Conservation (phyloP, 306 rosid species). For the Ceratonia siliqua region DNA sequence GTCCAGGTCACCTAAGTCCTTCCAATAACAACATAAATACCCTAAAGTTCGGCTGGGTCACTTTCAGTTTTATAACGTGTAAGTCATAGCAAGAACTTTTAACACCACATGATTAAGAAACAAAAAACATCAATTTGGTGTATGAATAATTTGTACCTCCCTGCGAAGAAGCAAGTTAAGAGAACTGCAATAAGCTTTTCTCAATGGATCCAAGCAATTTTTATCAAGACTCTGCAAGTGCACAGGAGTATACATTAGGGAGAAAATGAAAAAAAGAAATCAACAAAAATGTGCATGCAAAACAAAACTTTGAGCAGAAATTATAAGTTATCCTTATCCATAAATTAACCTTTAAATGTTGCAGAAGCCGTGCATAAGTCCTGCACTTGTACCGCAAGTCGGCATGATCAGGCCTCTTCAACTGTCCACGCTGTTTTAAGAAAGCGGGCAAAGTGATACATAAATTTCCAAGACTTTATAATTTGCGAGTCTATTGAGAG, state of each 20-base stretch:
- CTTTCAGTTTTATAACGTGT: conserved; percentile 8
- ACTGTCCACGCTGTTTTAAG: conserved; percentile 81
- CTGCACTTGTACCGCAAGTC: conserved; percentile 97
- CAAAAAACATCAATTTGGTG: conserved; percentile 25
- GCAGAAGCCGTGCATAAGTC: conserved; percentile 95
- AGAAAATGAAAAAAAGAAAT: conserved; percentile 13
- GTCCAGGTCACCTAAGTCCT: conserved; percentile 9
- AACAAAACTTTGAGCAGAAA: conserved; percentile 2
- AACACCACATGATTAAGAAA: conserved; percentile 20
- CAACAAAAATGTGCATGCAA: conserved; percentile 17
- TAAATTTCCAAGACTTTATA: conserved; percentile 17
- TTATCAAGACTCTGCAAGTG: conserved; percentile 89
- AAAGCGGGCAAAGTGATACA: conserved; percentile 33
- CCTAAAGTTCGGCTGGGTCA: not conserved
- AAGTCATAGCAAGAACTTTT: conserved; percentile 17
- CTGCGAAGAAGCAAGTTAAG: conserved; percentile 96
- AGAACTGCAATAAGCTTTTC: conserved; percentile 98
- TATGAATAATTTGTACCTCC: conserved; percentile 61
- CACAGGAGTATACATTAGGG: conserved; percentile 30
- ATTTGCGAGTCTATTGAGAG: conserved; percentile 17
- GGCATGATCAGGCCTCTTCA: conserved; percentile 99
- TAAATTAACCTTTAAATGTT: conserved; percentile 82
- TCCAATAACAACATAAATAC: not conserved
- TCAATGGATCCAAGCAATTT: conserved; percentile 82
- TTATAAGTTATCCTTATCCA: conserved; percentile 24